phyloP scores from a whole-genome alignment of 257 asterid genomes.

The Jaltomata sinuosa region DNA sequence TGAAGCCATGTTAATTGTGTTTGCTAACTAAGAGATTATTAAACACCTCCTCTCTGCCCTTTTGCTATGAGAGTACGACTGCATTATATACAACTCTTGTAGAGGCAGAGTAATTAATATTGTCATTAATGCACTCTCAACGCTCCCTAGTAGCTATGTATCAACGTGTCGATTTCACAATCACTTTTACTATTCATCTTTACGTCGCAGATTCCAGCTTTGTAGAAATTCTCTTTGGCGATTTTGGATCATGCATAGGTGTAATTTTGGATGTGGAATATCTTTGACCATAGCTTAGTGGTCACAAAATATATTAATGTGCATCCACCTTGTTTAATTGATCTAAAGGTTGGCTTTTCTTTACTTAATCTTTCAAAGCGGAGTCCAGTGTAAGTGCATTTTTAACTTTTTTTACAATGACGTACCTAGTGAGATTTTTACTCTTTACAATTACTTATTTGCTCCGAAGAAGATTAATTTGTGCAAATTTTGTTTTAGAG shows the following conservation, averaged over 20 bases:
- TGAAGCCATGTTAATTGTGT: constrained; percentile 19
- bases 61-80: background rate
- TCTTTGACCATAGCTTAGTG: background rate
- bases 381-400: background rate
- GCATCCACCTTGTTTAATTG: background rate
- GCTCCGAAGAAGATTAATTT: background rate
- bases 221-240: background rate
- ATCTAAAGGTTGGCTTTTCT: background rate
- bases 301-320: background rate
- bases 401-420: background rate
- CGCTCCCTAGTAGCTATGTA: background rate
- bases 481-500: background rate
- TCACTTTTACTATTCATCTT: background rate
- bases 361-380: too few species aligned
- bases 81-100: background rate
- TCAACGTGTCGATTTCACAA: background rate
- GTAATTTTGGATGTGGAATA: background rate
- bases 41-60: background rate
- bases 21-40: background rate
- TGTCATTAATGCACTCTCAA: background rate
- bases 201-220: background rate
- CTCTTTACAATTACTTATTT: background rate
- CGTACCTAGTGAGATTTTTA: background rate
- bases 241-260: background rate
- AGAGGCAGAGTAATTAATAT: background rate